Base-by-base conservation (phyloP, 2,329 filamentous ascomycete species). In the Chrysoporthe cubensis region DNA sequence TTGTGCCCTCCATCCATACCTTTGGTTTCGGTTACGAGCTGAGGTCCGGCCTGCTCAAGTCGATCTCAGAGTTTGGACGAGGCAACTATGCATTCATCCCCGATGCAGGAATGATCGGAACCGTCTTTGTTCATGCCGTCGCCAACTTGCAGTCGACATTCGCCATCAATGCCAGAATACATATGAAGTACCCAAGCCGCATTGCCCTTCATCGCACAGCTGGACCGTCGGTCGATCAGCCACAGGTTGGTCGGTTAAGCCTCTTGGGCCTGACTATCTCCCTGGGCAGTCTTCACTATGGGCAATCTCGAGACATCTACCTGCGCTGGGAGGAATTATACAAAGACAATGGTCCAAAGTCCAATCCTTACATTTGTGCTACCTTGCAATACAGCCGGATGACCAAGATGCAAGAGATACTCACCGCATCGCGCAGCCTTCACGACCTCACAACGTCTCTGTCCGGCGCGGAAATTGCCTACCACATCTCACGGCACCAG, bases 81-180 rank as follows among this genome's bases (percentile, higher is more conserved):
- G 88, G 88, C 1, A 87, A 83, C 73, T 90, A 87, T 67, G 79
- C 85, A 9, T 90, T 89, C 70, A 89, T 90, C 21, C 84, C 87
- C 0, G 87, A 90, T 65, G 82, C 85, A 0, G 85, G 86, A 68
- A 88, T 90, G 86, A 85, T 90, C 68, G 80, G 85, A 3, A 89
- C 87, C 2, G 85, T 88, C 3, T 89, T 90, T 69, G 81, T 88
- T 3, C 86, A 90, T 71, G 85, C 88, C 1, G 81, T 89, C 2
- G 87, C 87, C 21, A 88, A 89, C 70, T 74, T 90, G 1, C 87
- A 88, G 71, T 82, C 84, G 2, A 89, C 87, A 0, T 88, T 83
- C 69, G 86, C 86, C 2, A 83, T 78, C 4, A 77, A 79, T 0
- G 83, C 83, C 2, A 76, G 72, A 0, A 74, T 89, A 1, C 76